Base-by-base conservation (phyloP, 495 filamentous ascomycete genomes). In the Lichina pygmaea region DNA sequence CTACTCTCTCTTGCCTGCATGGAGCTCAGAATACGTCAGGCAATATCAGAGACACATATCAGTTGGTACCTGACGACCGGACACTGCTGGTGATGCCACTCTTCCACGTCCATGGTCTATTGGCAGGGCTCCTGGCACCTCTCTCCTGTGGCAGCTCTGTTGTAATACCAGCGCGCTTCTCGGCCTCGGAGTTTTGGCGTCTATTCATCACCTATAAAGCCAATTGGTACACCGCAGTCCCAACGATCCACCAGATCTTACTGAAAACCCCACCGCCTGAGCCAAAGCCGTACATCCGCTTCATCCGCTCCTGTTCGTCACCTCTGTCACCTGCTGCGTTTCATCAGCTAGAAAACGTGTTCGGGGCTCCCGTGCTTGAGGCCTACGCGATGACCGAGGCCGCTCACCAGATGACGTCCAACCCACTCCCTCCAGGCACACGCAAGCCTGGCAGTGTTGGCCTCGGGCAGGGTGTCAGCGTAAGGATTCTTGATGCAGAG, bases 311-410 rank as follows among this genome's bases (percentile, higher is more conserved):
- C 3, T 86, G 82, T 62, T 85, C 80, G 33, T 81, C 77, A 7
- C 81, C 81, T 0, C 62, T 86, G 15, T 77, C 78, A 0, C 82
- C 82, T 0, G 77, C 77, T 43, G 72, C 68, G 43, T 84, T 86
- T 61, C 64, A 82, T 49, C 69, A 75, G 41, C 67, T 86, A 4
- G 81, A 86, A 51, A 59, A 68, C 44, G 62, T 71, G 6, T 77
- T 81, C 60, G 62, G 71, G 33, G 78, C 82, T 0, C 82, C 82
- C 4, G 82, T 91, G 4, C 66, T 91, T 8, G 82, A 91, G 57
- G 81, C 81, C 10, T 91, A 91, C 57, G 82, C 82, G 47, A 91
- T 91, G 82, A 91, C 82, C 31, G 82, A 91, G 60, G 82, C 78
- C 17, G 76, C 82, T 8, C 82, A 86, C 58, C 82, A 86, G 54